These are phyloP conservation scores for Gossypium stocksii DNA, from an alignment of 345 rosid species.

Conservation along the genomic window DNA sequence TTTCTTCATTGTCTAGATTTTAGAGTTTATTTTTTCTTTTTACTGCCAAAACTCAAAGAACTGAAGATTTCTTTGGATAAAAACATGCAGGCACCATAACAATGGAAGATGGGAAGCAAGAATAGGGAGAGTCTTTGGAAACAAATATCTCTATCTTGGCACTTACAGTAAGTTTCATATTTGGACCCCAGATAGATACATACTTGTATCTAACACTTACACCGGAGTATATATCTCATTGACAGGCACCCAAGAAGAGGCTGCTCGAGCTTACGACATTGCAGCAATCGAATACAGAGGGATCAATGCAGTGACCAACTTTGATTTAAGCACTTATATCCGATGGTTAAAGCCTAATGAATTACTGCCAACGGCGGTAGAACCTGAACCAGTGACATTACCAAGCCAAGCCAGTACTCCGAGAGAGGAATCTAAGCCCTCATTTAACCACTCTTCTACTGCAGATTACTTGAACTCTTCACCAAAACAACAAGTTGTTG, in stretches of 20 bases:
- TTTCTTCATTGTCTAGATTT: background rate
- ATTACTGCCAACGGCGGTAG: constrained; percentile 14
- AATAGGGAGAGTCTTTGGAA: constrained; percentile 66
- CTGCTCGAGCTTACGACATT: constrained; percentile 48
- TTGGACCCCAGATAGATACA: too few species aligned
- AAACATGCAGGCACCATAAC: constrained; percentile 54
- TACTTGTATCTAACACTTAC: too few species aligned
- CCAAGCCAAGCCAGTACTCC: constrained; percentile 18
- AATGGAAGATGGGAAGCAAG: constrained; percentile 81
- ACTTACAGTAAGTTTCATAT: constrained; percentile 47
- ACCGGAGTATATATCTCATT: background rate
- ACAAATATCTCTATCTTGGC: constrained; percentile 69
- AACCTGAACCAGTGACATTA: constrained; percentile 16
- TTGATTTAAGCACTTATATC: constrained; percentile 46
- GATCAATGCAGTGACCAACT: constrained; percentile 48
- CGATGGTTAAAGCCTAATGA: constrained; percentile 49
- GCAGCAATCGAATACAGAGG: constrained; percentile 54
- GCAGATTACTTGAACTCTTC: constrained; percentile 24
- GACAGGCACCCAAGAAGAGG: constrained; percentile 55
- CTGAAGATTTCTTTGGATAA: background rate
- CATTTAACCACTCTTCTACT: constrained; percentile 18
- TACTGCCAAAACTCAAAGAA: background rate
- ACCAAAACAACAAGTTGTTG: constrained; percentile 23
- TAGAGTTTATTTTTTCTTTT: background rate
- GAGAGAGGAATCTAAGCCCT: constrained; percentile 32